Evolutionary conservation across 192 early-diverging fungal genomes (phyloP).

Genomic region (Backusella circina): DNA sequence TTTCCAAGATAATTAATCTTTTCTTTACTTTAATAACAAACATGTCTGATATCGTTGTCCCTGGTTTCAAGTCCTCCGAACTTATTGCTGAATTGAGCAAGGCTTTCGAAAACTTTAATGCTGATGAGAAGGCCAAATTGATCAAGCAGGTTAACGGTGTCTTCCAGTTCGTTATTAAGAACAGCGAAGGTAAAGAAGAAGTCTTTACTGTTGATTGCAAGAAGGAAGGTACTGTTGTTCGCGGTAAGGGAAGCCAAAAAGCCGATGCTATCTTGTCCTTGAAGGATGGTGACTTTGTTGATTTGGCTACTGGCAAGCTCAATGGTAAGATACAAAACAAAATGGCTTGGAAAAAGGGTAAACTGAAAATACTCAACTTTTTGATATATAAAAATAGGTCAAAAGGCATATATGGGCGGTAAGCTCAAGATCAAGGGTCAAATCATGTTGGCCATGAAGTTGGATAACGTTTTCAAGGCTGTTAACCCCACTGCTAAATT

Average conservation of each 20-base stretch:
- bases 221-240: constrained; percentile 60
- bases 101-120: constrained; percentile 50
- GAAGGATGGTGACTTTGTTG: constrained; percentile 80
- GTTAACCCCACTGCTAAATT: constrained; percentile 55
- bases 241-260: constrained; percentile 52
- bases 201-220: constrained; percentile 88
- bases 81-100: constrained; percentile 72
- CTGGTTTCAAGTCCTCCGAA: constrained; percentile 72
- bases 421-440: constrained; percentile 86
- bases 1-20: background rate
- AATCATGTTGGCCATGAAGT: constrained; percentile 71
- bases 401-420: constrained; percentile 90
- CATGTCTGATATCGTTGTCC: constrained; percentile 37
- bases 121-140: constrained; percentile 55
- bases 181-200: constrained; percentile 61
- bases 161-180: constrained; percentile 87
- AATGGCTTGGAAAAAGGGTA: background rate
- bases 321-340: constrained; percentile 56
- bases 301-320: constrained; percentile 77
- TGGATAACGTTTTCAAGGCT: constrained; percentile 62
- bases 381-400: constrained; percentile 37
- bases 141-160: constrained; percentile 77
- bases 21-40: background rate
- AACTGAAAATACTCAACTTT: background rate
- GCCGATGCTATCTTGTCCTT: constrained; percentile 75